Conservation (phyloP, 2,329 filamentous ascomycete genomes). For the Teratosphaeria epicoccoides region DNA sequence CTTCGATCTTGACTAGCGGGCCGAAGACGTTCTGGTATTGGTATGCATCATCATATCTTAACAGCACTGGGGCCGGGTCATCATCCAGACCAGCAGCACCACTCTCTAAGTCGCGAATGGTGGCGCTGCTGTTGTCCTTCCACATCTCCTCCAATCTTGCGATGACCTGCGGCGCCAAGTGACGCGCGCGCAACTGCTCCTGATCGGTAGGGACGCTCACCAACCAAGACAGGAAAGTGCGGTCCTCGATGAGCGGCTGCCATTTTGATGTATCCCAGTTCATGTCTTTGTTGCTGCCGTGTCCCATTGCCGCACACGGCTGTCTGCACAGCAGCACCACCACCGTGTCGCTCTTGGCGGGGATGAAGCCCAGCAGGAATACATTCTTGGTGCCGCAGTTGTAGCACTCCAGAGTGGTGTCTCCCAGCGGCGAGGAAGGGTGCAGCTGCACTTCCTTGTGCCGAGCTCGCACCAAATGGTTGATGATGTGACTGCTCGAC, state of each 20-base stretch:
- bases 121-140: conserved; percentile 88
- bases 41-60: conserved; percentile 93
- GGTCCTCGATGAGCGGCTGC: conserved; percentile 95
- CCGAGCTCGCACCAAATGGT: conserved; percentile 89
- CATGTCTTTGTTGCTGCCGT: conserved; percentile 93
- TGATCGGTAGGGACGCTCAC: conserved; percentile 81
- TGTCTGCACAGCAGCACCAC: conserved; percentile 94
- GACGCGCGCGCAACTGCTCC: conserved; percentile 88
- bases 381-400: conserved; percentile 99
- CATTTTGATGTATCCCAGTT: conserved; percentile 98
- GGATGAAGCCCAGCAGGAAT: conserved; percentile 93
- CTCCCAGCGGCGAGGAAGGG: conserved; percentile 81
- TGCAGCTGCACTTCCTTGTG: conserved; percentile 99
- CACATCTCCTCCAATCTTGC: conserved; percentile 95
- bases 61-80: conserved; percentile 80
- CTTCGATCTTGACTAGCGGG: conserved; percentile 95
- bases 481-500: conserved; percentile 94
- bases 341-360: conserved; percentile 95
- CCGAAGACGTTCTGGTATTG: conserved; percentile 99
- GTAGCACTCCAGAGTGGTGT: conserved; percentile 96
- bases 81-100: conserved; percentile 75
- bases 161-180: conserved; percentile 87
- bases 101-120: conserved; percentile 84
- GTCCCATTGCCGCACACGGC: conserved; percentile 80
- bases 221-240: conserved; percentile 89